phyloP scores from a whole-genome alignment of 2,329 filamentous ascomycete species.

The Cadophora sp. region DNA sequence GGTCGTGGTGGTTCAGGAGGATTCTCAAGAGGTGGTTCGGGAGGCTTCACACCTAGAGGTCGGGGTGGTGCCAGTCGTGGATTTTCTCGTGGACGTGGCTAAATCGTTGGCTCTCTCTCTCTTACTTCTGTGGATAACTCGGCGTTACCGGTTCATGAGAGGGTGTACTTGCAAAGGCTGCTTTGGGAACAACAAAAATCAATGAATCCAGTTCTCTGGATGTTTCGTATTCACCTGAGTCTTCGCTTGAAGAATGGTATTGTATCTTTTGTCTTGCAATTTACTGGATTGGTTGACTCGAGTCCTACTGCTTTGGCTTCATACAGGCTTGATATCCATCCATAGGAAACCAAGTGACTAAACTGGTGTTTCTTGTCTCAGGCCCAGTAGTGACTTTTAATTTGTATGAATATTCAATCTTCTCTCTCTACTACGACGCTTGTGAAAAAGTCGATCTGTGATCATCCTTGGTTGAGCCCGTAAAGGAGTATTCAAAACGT shows the following conservation, averaged over 20 bases:
- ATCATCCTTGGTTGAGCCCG: too few relatives aligned
- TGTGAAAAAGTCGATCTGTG: too few relatives aligned
- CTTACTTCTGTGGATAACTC: constrained; percentile 35
- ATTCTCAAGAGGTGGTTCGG: constrained; percentile 45
- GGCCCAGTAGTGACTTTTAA: too few relatives aligned
- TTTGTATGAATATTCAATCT: too few relatives aligned
- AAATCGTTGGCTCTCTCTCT: constrained; percentile 15
- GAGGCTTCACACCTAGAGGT: constrained; percentile 44
- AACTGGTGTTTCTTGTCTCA: too few relatives aligned
- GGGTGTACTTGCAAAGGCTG: constrained; percentile 17
- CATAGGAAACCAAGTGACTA: too few relatives aligned
- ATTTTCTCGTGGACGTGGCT: constrained; percentile 44
- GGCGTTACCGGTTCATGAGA: constrained; percentile 39
- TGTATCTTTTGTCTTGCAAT: background rate
- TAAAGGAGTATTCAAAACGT: too few relatives aligned
- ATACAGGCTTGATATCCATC: too few relatives aligned
- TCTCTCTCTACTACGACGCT: too few relatives aligned
- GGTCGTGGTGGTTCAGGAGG: constrained; percentile 48
- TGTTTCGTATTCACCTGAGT: background rate
- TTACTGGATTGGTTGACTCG: too few relatives aligned
- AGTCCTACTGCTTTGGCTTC: too few relatives aligned
- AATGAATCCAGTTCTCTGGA: background rate
- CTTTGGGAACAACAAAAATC: constrained; percentile 15
- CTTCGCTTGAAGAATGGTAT: background rate
- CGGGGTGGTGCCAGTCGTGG: constrained; percentile 43